These are phyloP conservation scores for Suillus discolor DNA, from an alignment of 768 basidiomycete species.

Conservation along the genomic window DNA sequence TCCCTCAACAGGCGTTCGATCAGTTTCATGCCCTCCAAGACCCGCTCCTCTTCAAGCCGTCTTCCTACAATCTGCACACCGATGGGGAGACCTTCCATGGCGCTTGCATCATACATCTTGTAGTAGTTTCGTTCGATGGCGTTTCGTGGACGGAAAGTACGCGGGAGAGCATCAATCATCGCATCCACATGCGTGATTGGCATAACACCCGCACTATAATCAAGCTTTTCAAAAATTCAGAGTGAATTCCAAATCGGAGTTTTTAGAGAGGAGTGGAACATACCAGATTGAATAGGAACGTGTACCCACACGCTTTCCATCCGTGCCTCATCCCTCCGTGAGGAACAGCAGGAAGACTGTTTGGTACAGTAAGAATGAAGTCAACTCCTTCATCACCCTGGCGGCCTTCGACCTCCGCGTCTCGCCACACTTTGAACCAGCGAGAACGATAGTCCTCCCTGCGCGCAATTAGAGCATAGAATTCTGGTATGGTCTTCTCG, in stretches of 20 bases:
- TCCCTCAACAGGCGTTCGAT: constrained; percentile 33
- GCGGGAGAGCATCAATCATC: constrained; percentile 31
- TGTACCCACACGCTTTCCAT: constrained; percentile 62
- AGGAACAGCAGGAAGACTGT: constrained; percentile 61
- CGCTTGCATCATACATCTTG: constrained; percentile 41
- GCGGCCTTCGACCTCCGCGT: constrained; percentile 22
- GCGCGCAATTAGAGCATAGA: constrained; percentile 48
- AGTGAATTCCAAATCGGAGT: background rate
- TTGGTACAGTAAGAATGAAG: constrained; percentile 63
- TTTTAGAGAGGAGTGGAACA: constrained; percentile 15
- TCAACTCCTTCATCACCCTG: constrained; percentile 50
- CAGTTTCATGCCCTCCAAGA: constrained; percentile 47
- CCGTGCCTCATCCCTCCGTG: constrained; percentile 55
- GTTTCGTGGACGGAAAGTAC: constrained; percentile 33
- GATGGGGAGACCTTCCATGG: constrained; percentile 49
- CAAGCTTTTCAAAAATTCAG: constrained; percentile 33
- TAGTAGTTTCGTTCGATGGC: constrained; percentile 42
- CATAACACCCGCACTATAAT: constrained; percentile 47
- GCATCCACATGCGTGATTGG: constrained; percentile 45
- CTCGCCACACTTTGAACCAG: constrained; percentile 41
- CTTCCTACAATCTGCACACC: constrained; percentile 46
- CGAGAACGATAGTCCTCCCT: constrained; percentile 44
- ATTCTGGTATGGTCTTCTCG: constrained; percentile 53
- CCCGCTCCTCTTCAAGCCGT: constrained; percentile 50
- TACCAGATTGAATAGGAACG: constrained; percentile 70